Conservation (phyloP, 2,329 filamentous ascomycete species). For the Cladosporium velox region DNA sequence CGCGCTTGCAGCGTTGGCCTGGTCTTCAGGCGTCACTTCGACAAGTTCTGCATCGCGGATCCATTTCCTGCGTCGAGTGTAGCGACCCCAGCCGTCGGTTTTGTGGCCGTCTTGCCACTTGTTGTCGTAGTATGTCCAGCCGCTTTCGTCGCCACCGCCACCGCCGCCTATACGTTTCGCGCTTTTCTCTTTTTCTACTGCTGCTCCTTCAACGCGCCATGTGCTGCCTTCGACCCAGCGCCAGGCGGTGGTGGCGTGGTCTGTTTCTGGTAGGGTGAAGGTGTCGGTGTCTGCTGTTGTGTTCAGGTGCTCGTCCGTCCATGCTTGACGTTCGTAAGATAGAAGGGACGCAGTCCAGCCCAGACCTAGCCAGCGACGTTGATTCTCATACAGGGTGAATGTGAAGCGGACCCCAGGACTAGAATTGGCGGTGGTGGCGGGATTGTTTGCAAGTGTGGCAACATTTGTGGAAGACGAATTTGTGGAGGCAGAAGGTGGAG, state of each 20-base stretch:
- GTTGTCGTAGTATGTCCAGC: conserved; percentile 98
- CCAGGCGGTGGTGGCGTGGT: conserved; percentile 65
- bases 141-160: conserved; percentile 59
- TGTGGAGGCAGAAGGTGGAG: conserved; percentile 26
- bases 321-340: conserved; percentile 82
- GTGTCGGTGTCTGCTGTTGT: conserved; percentile 72
- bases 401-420: conserved; percentile 86
- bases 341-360: conserved; percentile 94
- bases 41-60: conserved; percentile 94
- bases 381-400: conserved; percentile 95
- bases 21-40: conserved; percentile 55
- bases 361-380: conserved; percentile 89
- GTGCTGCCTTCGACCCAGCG: conserved; percentile 82
- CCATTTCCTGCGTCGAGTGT: conserved; percentile 93
- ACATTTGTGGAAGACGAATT: conserved; percentile 39
- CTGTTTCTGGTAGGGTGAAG: conserved; percentile 68
- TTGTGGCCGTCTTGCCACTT: conserved; percentile 93
- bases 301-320: conserved; percentile 96
- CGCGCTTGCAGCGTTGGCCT: neutral
- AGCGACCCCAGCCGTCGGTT: conserved; percentile 91
- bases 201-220: conserved; percentile 81
- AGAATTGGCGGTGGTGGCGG: conserved; percentile 43
- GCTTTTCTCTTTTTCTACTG: conserved; percentile 41
- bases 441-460: conserved; percentile 44
- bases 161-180: conserved; percentile 31